These are phyloP conservation scores for Fusarium robinianum DNA, from an alignment of 2,329 filamentous ascomycete genomes.

Conservation along the genomic window DNA sequence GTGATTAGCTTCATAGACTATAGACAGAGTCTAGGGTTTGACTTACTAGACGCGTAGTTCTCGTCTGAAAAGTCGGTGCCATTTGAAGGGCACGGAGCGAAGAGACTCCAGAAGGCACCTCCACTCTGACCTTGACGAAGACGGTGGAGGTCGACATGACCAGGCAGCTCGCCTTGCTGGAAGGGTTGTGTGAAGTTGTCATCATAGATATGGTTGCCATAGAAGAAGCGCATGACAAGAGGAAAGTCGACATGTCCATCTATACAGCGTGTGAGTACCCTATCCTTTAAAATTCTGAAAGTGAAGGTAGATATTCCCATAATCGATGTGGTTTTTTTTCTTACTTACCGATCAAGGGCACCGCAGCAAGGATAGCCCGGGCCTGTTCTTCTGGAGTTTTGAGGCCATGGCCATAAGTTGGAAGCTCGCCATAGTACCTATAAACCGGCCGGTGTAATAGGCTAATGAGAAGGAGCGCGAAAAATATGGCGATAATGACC, in stretches of 20 bases:
- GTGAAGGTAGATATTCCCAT: neutral
- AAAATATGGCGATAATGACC: slow-evolving; percentile 29
- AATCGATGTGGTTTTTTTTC: neutral
- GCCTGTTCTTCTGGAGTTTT: slow-evolving; percentile 51
- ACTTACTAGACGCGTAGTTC: slow-evolving; percentile 69
- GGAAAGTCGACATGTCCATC: slow-evolving; percentile 92
- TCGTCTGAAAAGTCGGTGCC: slow-evolving; percentile 73
- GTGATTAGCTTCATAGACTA: neutral
- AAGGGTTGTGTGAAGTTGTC: slow-evolving; percentile 76
- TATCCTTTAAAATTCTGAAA: no score
- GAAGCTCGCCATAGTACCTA: slow-evolving; percentile 31
- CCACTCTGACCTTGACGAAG: slow-evolving; percentile 73
- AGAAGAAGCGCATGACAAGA: slow-evolving; percentile 68
- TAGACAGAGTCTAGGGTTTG: neutral
- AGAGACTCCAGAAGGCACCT: slow-evolving; percentile 94
- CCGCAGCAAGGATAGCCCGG: slow-evolving; percentile 49
- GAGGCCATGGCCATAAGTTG: slow-evolving; percentile 35
- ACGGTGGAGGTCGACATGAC: slow-evolving; percentile 80
- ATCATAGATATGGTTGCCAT: slow-evolving; percentile 78
- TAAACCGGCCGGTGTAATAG: slow-evolving; percentile 34
- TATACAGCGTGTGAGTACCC: slow-evolving; percentile 40
- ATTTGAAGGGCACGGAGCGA: slow-evolving; percentile 73
- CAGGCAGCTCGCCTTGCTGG: slow-evolving; percentile 66
- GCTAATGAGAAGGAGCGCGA: slow-evolving; percentile 36
- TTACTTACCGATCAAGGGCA: slow-evolving; percentile 54